Evolutionary conservation across 192 early-diverging fungal species (phyloP).

Genomic region (Coemansia aciculifera): DNA sequence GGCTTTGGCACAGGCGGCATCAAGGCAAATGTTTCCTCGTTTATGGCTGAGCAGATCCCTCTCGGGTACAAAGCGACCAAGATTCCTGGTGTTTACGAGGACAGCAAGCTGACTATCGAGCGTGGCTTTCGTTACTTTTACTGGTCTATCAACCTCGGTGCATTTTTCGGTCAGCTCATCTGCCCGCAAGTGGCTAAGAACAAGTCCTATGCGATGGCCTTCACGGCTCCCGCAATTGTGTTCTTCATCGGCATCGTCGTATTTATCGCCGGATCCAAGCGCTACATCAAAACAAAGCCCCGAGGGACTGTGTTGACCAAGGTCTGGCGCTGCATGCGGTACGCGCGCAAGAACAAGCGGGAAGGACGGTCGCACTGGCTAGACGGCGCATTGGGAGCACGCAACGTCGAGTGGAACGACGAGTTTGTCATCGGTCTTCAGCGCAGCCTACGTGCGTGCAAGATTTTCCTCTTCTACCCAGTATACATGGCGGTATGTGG

Average conservation of each 20-base stretch:
- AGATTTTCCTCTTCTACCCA: constrained; percentile 41
- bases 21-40: constrained; percentile 70
- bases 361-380: constrained; percentile 17
- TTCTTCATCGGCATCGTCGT: constrained; percentile 55
- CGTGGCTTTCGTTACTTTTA: constrained; percentile 77
- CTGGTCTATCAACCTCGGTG: constrained; percentile 61
- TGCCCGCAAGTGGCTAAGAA: constrained; percentile 60
- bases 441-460: constrained; percentile 24
- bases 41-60: constrained; percentile 68
- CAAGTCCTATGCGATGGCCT: constrained; percentile 58
- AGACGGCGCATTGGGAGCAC: background rate
- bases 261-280: constrained; percentile 56
- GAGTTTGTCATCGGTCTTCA: constrained; percentile 34
- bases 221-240: constrained; percentile 50
- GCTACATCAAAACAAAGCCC: constrained; percentile 58
- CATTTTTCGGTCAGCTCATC: constrained; percentile 59
- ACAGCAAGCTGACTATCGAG: constrained; percentile 63
- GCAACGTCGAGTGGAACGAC: constrained; percentile 15
- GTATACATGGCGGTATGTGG: constrained; percentile 51
- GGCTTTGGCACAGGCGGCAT: constrained; percentile 76
- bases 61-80: constrained; percentile 24
- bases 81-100: constrained; percentile 51
- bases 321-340: constrained; percentile 48
- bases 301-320: constrained; percentile 61
- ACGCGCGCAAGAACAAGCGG: background rate